Evolutionary conservation across 805 yeast genomes (phyloP), one percentile per base, ranked within the genome.

Genomic region (Candida methanosorbosa): DNA sequence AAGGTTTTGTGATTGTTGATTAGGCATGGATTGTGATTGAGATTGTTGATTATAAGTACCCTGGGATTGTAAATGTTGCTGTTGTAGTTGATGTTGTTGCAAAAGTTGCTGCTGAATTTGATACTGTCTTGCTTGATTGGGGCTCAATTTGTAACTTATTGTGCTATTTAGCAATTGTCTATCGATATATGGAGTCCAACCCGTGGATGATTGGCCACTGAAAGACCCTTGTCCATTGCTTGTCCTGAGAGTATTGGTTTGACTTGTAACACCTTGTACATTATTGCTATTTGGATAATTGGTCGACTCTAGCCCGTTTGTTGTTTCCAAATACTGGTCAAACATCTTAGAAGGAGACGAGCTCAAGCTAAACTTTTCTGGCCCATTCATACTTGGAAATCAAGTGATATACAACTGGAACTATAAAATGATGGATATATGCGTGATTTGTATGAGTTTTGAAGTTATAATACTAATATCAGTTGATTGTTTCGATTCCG

Each of bases 271-370:
- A n/a, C n/a, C n/a, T n/a, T n/a, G n/a, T n/a, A n/a, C n/a, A n/a
- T n/a, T n/a, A 21, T 21, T 21, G 7, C 7, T 21, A 21, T 11
- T 21, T 21, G 23, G 7, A 11, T 8, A 7, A 21, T 21, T 21
- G 23, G 9, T 21, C 7, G 7, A 8, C 11, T 21, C 23, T 21
- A 24, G 7, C 11, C 7, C 7, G 27, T 12, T 24, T 11, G 27
- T n/a, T 9, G 27, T 49, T 16, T 43, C 50, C 15, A 49, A 34
- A 32, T 46, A 39, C 25, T 45, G 49, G 31, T 51, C 56, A 33
- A 49, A 46, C 47, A 48, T 45, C 39, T 48, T 49, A 4, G 54
- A 42, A 9, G 56, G 56, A 30, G 54, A 49, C n/a, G 56, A 51
- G 32, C 53, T 48, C 30, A 44, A 26, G 13, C 21, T 33, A 23